Percentiles rank a stretch among this genome's conserved stretches.
Conservation (phyloP, 108 stramenopile genomes). For the Skeletonema potamos region DNA sequence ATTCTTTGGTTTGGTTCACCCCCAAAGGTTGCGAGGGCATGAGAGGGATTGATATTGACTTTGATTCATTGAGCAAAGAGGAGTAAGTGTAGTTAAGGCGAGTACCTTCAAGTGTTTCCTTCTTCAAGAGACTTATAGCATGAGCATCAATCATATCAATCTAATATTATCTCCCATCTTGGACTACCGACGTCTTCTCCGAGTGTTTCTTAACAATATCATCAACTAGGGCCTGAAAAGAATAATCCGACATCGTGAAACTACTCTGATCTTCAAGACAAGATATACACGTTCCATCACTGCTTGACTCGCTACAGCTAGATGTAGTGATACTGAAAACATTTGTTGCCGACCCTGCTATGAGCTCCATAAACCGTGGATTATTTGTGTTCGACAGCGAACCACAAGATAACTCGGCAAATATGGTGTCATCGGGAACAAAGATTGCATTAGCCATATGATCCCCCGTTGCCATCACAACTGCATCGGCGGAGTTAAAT, state of each 20-base stretch:
- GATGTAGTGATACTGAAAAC: conserved; percentile 3
- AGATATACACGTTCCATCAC: not conserved
- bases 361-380: conserved; percentile 12
- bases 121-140: too few relatives aligned
- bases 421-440: conserved; percentile 35
- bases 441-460: conserved; percentile 44
- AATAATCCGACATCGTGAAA: conserved; percentile 5
- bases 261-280: not conserved
- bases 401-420: conserved; percentile 24
- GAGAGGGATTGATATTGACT: conserved; percentile 68
- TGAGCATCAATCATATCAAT: too few relatives aligned
- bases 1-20: conserved; percentile 95
- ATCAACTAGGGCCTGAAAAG: conserved; percentile 15
- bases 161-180: not conserved
- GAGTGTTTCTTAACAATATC: conserved; percentile 15
- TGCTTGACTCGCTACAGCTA: not conserved
- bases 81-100: not conserved
- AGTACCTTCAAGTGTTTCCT: too few relatives aligned
- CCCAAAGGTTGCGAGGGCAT: conserved; percentile 88
- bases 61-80: not conserved
- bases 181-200: conserved; percentile 14
- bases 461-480: conserved; percentile 40
- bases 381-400: conserved; percentile 2
- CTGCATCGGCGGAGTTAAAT: conserved; percentile 40
- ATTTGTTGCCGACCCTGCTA: conserved; percentile 11